phyloP scores from a whole-genome alignment of 805 yeast species.

The Suhomyces sp. region DNA sequence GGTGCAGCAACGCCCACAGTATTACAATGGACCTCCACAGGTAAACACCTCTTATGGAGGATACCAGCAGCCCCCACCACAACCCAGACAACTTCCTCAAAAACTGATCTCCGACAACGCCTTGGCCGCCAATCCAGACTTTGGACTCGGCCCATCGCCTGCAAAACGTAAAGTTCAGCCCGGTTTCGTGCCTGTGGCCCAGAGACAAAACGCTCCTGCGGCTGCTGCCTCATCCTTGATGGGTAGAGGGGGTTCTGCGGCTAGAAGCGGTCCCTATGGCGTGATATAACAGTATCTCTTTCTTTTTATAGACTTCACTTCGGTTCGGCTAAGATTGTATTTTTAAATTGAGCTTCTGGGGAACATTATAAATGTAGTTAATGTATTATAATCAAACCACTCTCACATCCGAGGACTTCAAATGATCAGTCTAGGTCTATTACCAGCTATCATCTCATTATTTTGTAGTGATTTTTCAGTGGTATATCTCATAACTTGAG shows the following conservation, averaged over 20 bases:
- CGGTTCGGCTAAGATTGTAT: neutral
- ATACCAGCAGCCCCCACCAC: conserved; percentile 13
- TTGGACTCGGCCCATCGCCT: conserved; percentile 17
- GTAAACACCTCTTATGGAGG: conserved; percentile 11
- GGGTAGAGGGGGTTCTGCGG: conserved; percentile 13
- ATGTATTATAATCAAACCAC: too few relatives aligned
- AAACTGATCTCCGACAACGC: conserved; percentile 36
- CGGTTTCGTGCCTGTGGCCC: conserved; percentile 21
- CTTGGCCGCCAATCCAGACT: conserved; percentile 40
- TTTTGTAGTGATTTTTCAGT: too few relatives aligned
- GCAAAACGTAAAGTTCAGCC: conserved; percentile 19
- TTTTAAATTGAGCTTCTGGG: neutral
- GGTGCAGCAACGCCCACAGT: conserved; percentile 9
- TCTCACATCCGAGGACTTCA: too few relatives aligned
- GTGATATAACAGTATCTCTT: conserved; percentile 4
- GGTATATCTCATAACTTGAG: too few relatives aligned
- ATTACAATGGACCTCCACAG: conserved; percentile 2
- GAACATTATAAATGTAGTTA: neutral
- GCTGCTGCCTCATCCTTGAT: conserved; percentile 12
- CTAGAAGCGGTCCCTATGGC: conserved; percentile 15
- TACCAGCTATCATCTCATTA: too few relatives aligned
- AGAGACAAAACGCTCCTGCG: conserved; percentile 8
- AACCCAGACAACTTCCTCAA: conserved; percentile 12
- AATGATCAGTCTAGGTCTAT: too few relatives aligned
- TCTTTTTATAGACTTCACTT: neutral